Percentiles rank a stretch among this genome's conserved stretches.
Evolutionary conservation across 2,329 filamentous ascomycete species (phyloP).

Genomic region (Botrytis sinoallii): DNA sequence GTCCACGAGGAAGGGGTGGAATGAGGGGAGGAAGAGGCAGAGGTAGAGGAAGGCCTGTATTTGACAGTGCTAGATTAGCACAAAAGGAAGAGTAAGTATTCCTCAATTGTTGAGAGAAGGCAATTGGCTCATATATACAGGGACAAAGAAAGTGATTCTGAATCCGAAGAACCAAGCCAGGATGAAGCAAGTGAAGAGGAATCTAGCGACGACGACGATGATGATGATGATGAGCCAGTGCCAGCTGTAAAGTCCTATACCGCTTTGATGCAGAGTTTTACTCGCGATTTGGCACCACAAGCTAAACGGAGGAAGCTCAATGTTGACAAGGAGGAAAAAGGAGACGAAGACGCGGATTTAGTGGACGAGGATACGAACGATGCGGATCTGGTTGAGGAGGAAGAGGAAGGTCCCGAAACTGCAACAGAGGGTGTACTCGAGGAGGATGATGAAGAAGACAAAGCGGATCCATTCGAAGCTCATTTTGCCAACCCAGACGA

Average conservation of each 20-base stretch:
- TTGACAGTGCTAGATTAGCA: constrained; percentile 47
- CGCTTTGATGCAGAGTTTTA: constrained; percentile 56
- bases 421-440: constrained; percentile 38
- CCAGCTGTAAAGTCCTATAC: constrained; percentile 51
- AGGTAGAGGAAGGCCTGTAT: constrained; percentile 42
- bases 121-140: constrained; percentile 21
- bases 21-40: constrained; percentile 33
- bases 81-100: constrained; percentile 41
- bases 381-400: constrained; percentile 47
- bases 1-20: constrained; percentile 28
- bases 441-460: constrained; percentile 50
- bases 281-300: constrained; percentile 45
- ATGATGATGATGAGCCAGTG: constrained; percentile 40
- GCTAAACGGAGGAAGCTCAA: constrained; percentile 58
- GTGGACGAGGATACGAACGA: constrained; percentile 23
- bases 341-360: constrained; percentile 25
- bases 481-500: constrained; percentile 74
- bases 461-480: constrained; percentile 70
- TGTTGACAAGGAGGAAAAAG: constrained; percentile 24
- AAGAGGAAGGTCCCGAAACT: constrained; percentile 46
- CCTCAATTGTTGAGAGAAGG: background rate
- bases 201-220: constrained; percentile 44
- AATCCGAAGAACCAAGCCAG: constrained; percentile 41
- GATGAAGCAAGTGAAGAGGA: constrained; percentile 46
- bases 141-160: constrained; percentile 33